These are phyloP conservation scores for Camellia sinensis DNA, from an alignment of 148 eudicot genomes.

Conservation along the genomic window DNA sequence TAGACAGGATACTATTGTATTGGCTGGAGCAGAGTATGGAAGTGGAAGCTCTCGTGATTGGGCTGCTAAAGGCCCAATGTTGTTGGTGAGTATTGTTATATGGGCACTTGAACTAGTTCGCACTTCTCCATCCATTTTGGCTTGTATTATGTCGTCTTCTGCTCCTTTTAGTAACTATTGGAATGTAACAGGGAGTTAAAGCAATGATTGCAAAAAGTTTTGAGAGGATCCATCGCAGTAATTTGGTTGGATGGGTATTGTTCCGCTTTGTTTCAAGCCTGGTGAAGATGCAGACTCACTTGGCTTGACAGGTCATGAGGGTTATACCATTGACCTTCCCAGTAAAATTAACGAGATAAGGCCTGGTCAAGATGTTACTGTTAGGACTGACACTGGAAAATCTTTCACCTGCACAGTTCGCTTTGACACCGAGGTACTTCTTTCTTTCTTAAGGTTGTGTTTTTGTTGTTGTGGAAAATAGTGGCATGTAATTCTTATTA, in stretches of 20 bases:
- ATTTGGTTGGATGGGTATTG: conserved; percentile 50
- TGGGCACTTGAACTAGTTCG: neutral
- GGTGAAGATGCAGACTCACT: conserved; percentile 49
- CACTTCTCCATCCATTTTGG: neutral
- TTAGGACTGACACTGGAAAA: conserved; percentile 38
- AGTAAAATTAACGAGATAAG: conserved; percentile 39
- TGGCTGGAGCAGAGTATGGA: conserved; percentile 57
- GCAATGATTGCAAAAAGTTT: conserved; percentile 49
- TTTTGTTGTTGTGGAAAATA: neutral
- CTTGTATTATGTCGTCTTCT: neutral
- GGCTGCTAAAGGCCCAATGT: conserved; percentile 58
- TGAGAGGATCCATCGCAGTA: conserved; percentile 52
- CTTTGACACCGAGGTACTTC: conserved; percentile 46
- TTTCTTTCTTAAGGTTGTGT: neutral
- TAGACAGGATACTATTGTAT: conserved; percentile 43
- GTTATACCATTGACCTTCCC: conserved; percentile 44
- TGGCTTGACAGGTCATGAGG: conserved; percentile 48
- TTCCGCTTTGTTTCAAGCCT: conserved; percentile 49
- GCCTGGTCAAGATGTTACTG: conserved; percentile 49
- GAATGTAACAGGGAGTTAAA: conserved; percentile 40
- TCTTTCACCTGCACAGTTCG: conserved; percentile 46
- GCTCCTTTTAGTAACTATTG: neutral
- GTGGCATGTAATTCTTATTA: neutral
- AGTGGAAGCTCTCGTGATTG: conserved; percentile 56
- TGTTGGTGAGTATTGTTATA: conserved; percentile 29